These are phyloP conservation scores for Xanthoconium stramineum DNA, from an alignment of 768 basidiomycete genomes.

Conservation along the genomic window DNA sequence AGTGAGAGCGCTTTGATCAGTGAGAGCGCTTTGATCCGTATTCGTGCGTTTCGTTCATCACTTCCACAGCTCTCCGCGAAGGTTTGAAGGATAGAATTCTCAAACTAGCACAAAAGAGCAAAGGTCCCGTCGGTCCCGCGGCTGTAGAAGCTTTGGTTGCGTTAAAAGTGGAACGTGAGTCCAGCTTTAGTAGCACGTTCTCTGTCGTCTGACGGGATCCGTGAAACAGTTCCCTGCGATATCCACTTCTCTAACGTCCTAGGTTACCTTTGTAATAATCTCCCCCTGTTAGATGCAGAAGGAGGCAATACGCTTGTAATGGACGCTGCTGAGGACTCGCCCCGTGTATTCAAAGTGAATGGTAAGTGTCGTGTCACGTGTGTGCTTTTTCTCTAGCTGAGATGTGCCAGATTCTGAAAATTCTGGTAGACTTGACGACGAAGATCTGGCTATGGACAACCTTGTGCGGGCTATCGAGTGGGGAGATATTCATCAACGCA, in stretches of 20 bases:
- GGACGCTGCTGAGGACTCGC: not conserved
- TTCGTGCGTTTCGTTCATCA: not conserved
- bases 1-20: not conserved
- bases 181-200: not conserved
- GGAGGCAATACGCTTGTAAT: not conserved
- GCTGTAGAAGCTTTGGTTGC: slow-evolving; percentile 7
- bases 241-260: slow-evolving; percentile 1
- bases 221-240: not conserved
- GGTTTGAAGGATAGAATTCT: not conserved
- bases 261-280: not conserved
- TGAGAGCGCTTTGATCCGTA: not conserved
- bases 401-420: not conserved
- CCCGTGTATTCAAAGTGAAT: not conserved
- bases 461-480: not conserved
- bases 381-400: not conserved
- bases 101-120: not conserved
- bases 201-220: not conserved
- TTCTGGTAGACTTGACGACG: not conserved
- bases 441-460: not conserved
- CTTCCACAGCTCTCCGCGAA: not conserved
- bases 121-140: not conserved
- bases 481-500: not conserved
- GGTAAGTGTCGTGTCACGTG: not conserved
- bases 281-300: slow-evolving; percentile 6
- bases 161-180: not conserved